A percentile compares a stretch with the other conserved stretches of the same genome.
Evolutionary conservation across 2,329 filamentous ascomycete species (phyloP).

Genomic region (Fusarium compactum): DNA sequence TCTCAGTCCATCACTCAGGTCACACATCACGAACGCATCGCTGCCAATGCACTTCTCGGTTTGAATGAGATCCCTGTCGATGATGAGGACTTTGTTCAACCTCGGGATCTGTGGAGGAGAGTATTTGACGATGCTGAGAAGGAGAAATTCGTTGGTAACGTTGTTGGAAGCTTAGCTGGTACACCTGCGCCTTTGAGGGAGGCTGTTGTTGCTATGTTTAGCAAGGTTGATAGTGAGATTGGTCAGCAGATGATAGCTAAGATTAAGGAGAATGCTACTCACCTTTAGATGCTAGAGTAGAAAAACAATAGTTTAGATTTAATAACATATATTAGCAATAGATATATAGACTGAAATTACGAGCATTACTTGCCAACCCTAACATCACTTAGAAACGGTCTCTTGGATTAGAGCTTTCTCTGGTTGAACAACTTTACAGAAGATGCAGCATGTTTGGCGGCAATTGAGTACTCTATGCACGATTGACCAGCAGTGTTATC

Average conservation of each 20-base stretch:
- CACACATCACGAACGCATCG: constrained; percentile 8
- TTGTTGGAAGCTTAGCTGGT: constrained; percentile 13
- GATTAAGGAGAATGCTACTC: constrained; percentile 9
- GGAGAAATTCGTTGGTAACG: background rate
- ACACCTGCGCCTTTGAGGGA: constrained; percentile 1
- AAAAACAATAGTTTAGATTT: background rate
- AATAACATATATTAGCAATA: background rate
- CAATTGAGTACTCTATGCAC: too few relatives aligned
- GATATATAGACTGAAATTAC: background rate
- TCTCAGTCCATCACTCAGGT: constrained; percentile 12
- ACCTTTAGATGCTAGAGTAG: accelerated
- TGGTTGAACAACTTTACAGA: too few relatives aligned
- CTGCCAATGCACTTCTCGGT: constrained; percentile 5
- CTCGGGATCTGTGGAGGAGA: constrained; percentile 9
- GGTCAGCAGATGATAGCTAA: constrained; percentile 17
- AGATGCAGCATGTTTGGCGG: too few relatives aligned
- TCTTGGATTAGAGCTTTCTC: too few relatives aligned
- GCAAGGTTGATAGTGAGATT: constrained; percentile 20
- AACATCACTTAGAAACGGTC: too few relatives aligned
- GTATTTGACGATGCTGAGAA: constrained; percentile 19
- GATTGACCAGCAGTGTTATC: too few relatives aligned
- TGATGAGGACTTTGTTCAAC: constrained; percentile 7
- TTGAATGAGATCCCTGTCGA: constrained; percentile 14
- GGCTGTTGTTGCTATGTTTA: constrained; percentile 15
- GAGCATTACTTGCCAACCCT: too few relatives aligned